Conservation (phyloP, 352 stramenopile genomes). For the Pythium chondricola region DNA sequence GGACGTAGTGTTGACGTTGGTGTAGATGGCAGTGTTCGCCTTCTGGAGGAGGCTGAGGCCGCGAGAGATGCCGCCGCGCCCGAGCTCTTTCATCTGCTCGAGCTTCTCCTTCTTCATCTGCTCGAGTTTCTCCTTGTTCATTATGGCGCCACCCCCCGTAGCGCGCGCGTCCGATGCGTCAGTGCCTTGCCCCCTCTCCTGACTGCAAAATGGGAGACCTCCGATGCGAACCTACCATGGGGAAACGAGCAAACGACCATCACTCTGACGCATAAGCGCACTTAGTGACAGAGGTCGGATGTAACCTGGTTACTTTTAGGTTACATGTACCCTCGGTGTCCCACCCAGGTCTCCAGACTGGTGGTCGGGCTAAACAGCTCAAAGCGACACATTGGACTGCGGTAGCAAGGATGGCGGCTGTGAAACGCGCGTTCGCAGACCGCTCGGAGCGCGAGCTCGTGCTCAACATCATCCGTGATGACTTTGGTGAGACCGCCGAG, state of each 20-base stretch:
- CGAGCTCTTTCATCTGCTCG: slow-evolving; percentile 85
- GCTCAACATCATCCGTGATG: slow-evolving; percentile 68
- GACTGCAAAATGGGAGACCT: too few relatives aligned
- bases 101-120: slow-evolving; percentile 87
- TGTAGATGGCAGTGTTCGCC: slow-evolving; percentile 22
- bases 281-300: too few relatives aligned
- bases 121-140: slow-evolving; percentile 32
- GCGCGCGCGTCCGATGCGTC: background rate
- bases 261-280: too few relatives aligned
- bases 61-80: slow-evolving; percentile 62
- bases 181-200: too few relatives aligned
- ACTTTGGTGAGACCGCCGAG: slow-evolving; percentile 71
- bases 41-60: slow-evolving; percentile 73
- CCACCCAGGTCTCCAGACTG: too few relatives aligned
- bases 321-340: too few relatives aligned
- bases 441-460: slow-evolving; percentile 70
- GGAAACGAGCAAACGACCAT: too few relatives aligned
- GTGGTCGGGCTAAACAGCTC: too few relatives aligned
- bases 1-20: slow-evolving; percentile 9
- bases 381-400: too few relatives aligned
- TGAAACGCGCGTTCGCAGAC: slow-evolving; percentile 38
- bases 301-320: too few relatives aligned
- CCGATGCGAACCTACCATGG: too few relatives aligned
- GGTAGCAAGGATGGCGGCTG: background rate
- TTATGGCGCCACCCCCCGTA: background rate